phyloP scores from a whole-genome alignment of 2,329 filamentous ascomycete genomes.

The Cladosporium sp. region DNA sequence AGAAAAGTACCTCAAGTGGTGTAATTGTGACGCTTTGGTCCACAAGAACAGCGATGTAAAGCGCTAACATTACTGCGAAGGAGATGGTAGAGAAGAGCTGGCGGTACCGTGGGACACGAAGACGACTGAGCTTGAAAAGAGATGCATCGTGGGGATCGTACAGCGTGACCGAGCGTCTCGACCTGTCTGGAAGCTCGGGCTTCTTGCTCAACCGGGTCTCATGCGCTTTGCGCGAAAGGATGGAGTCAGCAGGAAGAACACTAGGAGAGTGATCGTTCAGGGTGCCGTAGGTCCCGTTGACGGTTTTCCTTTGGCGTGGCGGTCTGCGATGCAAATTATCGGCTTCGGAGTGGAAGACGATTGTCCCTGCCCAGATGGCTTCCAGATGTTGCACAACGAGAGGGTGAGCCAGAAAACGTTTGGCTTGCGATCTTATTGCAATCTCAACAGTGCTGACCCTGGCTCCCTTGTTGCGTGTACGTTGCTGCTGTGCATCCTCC shows the following conservation, averaged over 20 bases:
- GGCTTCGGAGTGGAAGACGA: slow-evolving; percentile 86
- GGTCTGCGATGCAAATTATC: slow-evolving; percentile 69
- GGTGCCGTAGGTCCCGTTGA: slow-evolving; percentile 35
- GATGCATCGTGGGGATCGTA: slow-evolving; percentile 90
- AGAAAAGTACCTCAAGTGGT: slow-evolving; percentile 79
- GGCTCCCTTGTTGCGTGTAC: slow-evolving; percentile 53
- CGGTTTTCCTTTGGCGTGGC: neutral
- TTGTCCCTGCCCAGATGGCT: slow-evolving; percentile 92
- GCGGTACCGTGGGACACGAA: slow-evolving; percentile 85
- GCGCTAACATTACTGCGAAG: slow-evolving; percentile 72
- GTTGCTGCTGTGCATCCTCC: slow-evolving; percentile 31
- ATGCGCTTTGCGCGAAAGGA: slow-evolving; percentile 24
- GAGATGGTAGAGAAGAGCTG: slow-evolving; percentile 86
- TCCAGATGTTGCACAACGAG: slow-evolving; percentile 92
- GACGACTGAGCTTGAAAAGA: slow-evolving; percentile 80
- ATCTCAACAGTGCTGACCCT: slow-evolving; percentile 88
- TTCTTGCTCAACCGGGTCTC: slow-evolving; percentile 17
- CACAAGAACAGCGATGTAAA: slow-evolving; percentile 77
- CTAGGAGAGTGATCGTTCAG: slow-evolving; percentile 22
- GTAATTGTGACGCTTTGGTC: slow-evolving; percentile 75
- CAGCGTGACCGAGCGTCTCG: slow-evolving; percentile 70
- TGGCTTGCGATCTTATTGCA: slow-evolving; percentile 85
- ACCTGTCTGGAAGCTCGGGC: slow-evolving; percentile 28
- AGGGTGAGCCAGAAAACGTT: slow-evolving; percentile 86
- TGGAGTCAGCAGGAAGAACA: slow-evolving; percentile 25